phyloP scores from a whole-genome alignment of 176 grass and related monocot species.

The Triticum timopheevii region DNA sequence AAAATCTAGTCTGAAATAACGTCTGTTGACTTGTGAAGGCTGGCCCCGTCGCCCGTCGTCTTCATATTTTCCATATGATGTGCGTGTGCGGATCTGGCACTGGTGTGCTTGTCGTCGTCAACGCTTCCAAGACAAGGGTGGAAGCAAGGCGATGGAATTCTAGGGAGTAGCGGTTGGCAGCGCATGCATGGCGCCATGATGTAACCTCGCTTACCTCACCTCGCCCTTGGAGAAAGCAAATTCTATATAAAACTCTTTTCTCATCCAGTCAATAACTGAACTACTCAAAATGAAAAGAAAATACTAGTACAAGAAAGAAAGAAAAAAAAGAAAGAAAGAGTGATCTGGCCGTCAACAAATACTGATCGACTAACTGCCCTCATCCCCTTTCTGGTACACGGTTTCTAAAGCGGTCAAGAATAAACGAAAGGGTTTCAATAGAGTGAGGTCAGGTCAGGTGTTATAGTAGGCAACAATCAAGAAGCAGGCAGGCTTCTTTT shows the following conservation, averaged over 20 bases:
- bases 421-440: background rate
- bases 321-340: too few species aligned
- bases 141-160: slow-evolving; percentile 5
- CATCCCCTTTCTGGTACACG: background rate
- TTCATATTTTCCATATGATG: too few species aligned
- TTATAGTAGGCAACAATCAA: background rate
- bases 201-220: background rate
- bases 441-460: background rate
- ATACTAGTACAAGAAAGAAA: too few species aligned
- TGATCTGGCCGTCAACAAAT: too few species aligned
- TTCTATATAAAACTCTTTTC: background rate
- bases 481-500: background rate
- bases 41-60: too few species aligned
- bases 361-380: too few species aligned
- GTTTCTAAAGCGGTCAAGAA: background rate
- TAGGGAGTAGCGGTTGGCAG: background rate
- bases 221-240: background rate
- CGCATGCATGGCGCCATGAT: background rate
- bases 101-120: too few species aligned
- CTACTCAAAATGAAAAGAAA: too few species aligned
- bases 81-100: too few species aligned
- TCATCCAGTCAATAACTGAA: background rate
- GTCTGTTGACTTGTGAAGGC: too few species aligned
- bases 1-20: too few species aligned
- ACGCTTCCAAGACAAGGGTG: background rate